Evolutionary conservation across 1,139 yeast genomes (phyloP).

Genomic region (Diutina pseudorugosa): DNA sequence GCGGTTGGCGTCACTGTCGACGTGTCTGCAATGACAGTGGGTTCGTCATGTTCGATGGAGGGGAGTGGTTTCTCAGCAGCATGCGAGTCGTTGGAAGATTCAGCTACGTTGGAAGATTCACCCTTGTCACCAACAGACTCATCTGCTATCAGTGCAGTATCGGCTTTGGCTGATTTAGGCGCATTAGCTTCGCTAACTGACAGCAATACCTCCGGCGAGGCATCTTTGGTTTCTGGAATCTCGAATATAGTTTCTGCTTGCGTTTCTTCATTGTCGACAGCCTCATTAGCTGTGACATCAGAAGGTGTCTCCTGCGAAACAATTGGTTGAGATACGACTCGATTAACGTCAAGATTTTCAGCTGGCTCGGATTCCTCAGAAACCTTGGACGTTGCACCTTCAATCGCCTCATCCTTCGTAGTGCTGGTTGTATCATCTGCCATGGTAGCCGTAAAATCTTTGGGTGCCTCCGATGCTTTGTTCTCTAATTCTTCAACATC

Average conservation of each 20-base stretch:
- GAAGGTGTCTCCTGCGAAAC: not conserved
- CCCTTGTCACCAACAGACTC: not conserved
- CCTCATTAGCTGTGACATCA: not conserved
- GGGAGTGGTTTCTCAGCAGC: not conserved
- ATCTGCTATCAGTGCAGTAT: not conserved
- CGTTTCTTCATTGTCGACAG: not conserved
- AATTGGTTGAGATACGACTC: too few species aligned
- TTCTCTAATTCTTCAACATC: too few species aligned
- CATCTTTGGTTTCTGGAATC: not conserved
- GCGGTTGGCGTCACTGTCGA: not conserved
- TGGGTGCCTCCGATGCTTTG: too few species aligned
- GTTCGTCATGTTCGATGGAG: not conserved
- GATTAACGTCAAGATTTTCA: too few species aligned
- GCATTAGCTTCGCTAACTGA: not conserved
- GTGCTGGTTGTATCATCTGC: too few species aligned
- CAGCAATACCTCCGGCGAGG: not conserved
- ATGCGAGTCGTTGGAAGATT: not conserved
- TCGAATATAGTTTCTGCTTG: not conserved
- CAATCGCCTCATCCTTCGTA: too few species aligned
- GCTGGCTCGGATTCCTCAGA: too few species aligned
- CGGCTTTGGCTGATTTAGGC: not conserved
- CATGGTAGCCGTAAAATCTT: too few species aligned
- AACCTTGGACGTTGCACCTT: too few species aligned
- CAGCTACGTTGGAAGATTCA: not conserved
- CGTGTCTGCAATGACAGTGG: not conserved